These are phyloP conservation scores for Curvularia sp. DNA, from an alignment of 2,329 filamentous ascomycete genomes.

Conservation along the genomic window DNA sequence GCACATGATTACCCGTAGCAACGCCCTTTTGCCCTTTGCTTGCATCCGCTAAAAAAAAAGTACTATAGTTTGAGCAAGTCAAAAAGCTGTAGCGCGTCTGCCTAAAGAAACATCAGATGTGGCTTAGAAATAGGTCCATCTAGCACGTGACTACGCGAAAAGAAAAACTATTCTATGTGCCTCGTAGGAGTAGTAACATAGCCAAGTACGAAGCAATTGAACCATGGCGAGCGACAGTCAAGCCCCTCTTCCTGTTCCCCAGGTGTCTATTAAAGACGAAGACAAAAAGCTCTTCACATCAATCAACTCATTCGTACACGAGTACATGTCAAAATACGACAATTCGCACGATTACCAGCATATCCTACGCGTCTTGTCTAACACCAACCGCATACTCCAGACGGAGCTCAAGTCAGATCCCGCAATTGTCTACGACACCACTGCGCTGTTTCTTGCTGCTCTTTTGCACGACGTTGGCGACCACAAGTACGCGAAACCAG, in stretches of 20 bases:
- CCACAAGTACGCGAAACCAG: constrained; percentile 71
- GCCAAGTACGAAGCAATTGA: not conserved
- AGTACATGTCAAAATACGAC: constrained; percentile 61
- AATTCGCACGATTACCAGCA: constrained; percentile 88
- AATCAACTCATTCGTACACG: constrained; percentile 42
- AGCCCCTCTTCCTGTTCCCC: constrained; percentile 26
- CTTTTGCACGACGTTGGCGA: constrained; percentile 81
- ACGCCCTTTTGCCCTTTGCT: not conserved
- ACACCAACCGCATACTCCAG: constrained; percentile 70
- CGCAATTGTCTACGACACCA: constrained; percentile 55
- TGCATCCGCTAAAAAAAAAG: not conserved
- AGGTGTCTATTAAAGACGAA: constrained; percentile 32
- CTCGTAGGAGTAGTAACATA: not conserved
- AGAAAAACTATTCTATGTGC: constrained; percentile 14
- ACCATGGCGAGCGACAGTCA: constrained; percentile 22
- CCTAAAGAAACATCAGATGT: not conserved
- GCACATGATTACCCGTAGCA: not conserved
- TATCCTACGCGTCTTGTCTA: constrained; percentile 77
- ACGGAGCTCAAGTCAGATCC: constrained; percentile 53
- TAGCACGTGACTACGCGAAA: constrained; percentile 41
- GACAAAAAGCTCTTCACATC: constrained; percentile 36
- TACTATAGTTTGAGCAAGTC: not conserved
- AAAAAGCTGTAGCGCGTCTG: not conserved
- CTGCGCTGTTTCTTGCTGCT: constrained; percentile 71
- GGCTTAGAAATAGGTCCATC: not conserved